Evolutionary conservation across 495 filamentous ascomycete genomes (phyloP).

Genomic region (Choiromyces venosus): DNA sequence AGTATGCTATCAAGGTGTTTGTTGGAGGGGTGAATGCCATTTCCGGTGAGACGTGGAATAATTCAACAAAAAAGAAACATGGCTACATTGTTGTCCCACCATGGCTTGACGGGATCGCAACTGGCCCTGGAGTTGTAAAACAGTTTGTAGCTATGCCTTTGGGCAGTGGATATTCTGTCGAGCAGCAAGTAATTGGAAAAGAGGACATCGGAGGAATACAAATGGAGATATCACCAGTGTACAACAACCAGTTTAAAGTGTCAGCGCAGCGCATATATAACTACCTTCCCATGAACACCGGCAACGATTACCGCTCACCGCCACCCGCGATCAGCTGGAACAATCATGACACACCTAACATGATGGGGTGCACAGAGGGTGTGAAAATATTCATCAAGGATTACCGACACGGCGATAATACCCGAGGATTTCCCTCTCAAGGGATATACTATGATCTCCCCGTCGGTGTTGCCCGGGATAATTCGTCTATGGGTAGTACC

Average conservation of each 20-base stretch:
- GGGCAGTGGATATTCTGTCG: conserved; percentile 49
- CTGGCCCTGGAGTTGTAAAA: conserved; percentile 39
- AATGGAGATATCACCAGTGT: conserved; percentile 47
- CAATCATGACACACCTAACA: background rate
- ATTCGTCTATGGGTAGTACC: background rate
- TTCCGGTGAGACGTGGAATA: conserved; percentile 43
- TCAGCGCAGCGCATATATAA: background rate
- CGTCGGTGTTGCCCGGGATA: background rate
- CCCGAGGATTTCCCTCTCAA: background rate
- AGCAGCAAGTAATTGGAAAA: conserved; percentile 49
- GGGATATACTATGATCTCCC: background rate
- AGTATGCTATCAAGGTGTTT: conserved; percentile 49
- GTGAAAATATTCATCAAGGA: background rate
- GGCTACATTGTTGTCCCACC: conserved; percentile 50
- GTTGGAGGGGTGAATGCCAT: conserved; percentile 50
- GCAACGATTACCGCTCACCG: background rate
- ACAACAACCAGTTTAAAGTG: conserved; percentile 6
- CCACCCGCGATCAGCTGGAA: background rate
- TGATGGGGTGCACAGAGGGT: background rate
- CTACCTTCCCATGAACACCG: background rate
- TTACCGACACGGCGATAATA: background rate
- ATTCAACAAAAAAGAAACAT: conserved; percentile 30
- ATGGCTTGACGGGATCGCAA: conserved; percentile 51
- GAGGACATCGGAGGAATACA: conserved; percentile 48
- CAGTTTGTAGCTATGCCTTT: conserved; percentile 49